Base-by-base conservation (phyloP, 768 basidiomycete species). In the Auricularia sp. region DNA sequence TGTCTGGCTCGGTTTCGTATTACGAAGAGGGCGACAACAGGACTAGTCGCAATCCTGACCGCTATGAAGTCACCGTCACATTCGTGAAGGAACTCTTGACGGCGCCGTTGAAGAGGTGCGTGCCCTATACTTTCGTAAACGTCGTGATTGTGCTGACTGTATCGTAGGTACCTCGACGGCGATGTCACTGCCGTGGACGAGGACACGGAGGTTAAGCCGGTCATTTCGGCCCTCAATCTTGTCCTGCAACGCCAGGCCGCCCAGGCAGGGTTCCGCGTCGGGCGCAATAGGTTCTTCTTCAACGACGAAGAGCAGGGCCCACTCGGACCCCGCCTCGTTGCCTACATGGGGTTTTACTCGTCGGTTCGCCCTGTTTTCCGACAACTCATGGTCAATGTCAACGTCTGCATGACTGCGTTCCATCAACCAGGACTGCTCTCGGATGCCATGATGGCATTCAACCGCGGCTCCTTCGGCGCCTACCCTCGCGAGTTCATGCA, bases 251-350 rank as follows among this genome's bases (percentile, higher is more conserved):
- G 58, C 77, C 81, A 51, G 21, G 47, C 14, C 78, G 80, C 68
- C 75, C 80, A 35, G 54, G 74, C 78, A 1, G 86, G 84, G 8
- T 78, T 84, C 21, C 81, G 84, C 70, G 84, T 88, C 10, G 87
- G 87, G 1, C 76, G 82, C 61, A 86, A 86, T 66, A 80, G 84
- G 12, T 88, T 83, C 72, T 89, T 89, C 74, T 87, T 87, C 76
- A 74, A 51, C 47, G 47, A 51, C 47, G 47, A 51, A 10, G 47
- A 51, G 47, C 8, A 21, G 14, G 47, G 47, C 18, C 6, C 21
- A 8, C 47, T 51, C 8, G 47, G 47, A 18, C 47, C 47, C 2
- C 10, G 47, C 6, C 47, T 51, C 14, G 21, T 51, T 18, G 47
- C 47, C 1, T 51, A 51, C 47, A 51, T 51, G 47, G 84, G 72